These are phyloP conservation scores for Powellomyces hirtus DNA, from an alignment of 192 early-diverging fungal species.

Conservation along the genomic window DNA sequence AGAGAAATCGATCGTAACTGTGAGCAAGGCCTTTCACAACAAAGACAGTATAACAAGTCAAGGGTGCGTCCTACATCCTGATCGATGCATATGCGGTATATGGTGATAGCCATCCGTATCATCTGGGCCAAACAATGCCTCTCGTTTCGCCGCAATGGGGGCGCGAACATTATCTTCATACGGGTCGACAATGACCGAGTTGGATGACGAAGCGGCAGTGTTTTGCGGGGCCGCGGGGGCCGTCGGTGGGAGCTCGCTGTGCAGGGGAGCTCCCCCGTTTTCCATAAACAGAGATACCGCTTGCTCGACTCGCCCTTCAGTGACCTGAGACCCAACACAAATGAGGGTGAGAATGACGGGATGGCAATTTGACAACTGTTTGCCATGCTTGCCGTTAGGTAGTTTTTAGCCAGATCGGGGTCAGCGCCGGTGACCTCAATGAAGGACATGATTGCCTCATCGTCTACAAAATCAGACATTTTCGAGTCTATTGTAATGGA, in stretches of 20 bases:
- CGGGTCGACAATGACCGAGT: constrained; percentile 12
- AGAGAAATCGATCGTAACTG: no score
- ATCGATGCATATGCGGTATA: no score
- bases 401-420: constrained; percentile 65
- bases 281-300: constrained; percentile 85
- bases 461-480: constrained; percentile 11
- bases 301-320: constrained; percentile 70
- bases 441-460: constrained; percentile 32
- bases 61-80: no score
- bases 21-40: no score
- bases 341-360: not conserved
- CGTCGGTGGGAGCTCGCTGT: constrained; percentile 14
- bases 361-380: not conserved
- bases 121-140: constrained; percentile 38
- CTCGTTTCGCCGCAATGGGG: constrained; percentile 79
- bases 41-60: no score
- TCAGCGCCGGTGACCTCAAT: constrained; percentile 67
- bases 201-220: not conserved
- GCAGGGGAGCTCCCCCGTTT: constrained; percentile 65
- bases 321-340: constrained; percentile 50
- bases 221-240: not conserved
- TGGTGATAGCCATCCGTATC: not conserved
- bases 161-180: constrained; percentile 62
- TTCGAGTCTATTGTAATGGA: not conserved
- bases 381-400: constrained; percentile 56